These are phyloP conservation scores for Cicer yamashitae DNA, from an alignment of 306 rosid genomes.

Conservation along the genomic window DNA sequence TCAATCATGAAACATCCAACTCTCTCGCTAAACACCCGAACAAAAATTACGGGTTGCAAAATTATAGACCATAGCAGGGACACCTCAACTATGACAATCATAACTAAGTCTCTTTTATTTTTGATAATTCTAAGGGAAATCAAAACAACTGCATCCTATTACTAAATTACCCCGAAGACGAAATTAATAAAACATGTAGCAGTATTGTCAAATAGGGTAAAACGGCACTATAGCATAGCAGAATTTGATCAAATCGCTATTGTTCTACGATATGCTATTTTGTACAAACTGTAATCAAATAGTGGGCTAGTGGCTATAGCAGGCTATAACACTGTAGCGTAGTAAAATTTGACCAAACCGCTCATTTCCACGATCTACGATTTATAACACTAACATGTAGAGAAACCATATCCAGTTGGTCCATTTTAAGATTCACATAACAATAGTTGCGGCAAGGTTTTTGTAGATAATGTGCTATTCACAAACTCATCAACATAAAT, in stretches of 20 bases:
- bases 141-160: constrained; percentile 11
- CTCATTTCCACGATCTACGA: too few relatives aligned
- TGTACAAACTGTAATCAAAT: too few relatives aligned
- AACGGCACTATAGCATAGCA: too few relatives aligned
- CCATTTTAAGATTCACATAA: constrained; percentile 31
- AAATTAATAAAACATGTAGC: background rate
- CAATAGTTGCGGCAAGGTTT: constrained; percentile 37
- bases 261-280: too few relatives aligned
- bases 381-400: background rate
- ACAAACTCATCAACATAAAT: constrained; percentile 22
- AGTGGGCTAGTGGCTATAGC: too few relatives aligned
- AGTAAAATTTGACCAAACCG: too few relatives aligned
- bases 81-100: background rate
- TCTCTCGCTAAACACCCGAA: background rate
- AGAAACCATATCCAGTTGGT: background rate
- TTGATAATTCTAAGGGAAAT: background rate
- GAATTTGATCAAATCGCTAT: too few relatives aligned
- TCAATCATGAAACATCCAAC: background rate
- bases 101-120: background rate
- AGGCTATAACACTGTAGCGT: too few relatives aligned
- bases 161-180: constrained; percentile 2
- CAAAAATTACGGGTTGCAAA: background rate
- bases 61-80: background rate
- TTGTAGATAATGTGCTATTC: constrained; percentile 15
- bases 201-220: background rate